Evolutionary conservation across 140 eudicot species (phyloP).

Genomic region (Senecio squalidus): DNA sequence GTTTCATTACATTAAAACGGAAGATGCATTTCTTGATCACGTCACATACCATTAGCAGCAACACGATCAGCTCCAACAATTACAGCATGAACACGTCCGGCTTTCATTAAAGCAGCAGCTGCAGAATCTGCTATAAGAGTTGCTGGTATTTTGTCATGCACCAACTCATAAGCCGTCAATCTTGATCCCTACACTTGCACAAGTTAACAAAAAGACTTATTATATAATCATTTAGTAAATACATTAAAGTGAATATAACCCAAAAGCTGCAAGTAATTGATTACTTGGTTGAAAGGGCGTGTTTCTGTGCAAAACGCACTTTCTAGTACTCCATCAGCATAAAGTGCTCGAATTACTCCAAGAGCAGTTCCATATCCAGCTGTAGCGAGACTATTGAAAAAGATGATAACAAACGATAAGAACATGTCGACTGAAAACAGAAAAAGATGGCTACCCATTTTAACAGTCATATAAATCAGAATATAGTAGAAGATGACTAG

Average conservation of each 20-base stretch:
- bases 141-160: conserved; percentile 87
- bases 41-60: conserved; percentile 94
- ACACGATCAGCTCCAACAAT: conserved; percentile 99
- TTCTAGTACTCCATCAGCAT: conserved; percentile 68
- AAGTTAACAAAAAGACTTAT: background rate
- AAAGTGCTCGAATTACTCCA: conserved; percentile 89
- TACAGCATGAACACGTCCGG: conserved; percentile 67
- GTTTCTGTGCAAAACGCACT: conserved; percentile 97
- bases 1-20: background rate
- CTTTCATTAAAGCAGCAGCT: conserved; percentile 88
- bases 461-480: background rate
- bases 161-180: conserved; percentile 83
- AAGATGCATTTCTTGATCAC: background rate
- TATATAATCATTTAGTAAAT: background rate
- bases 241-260: background rate
- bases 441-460: background rate
- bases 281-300: conserved; percentile 95
- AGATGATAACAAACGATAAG: conserved; percentile 10
- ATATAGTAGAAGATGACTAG: conserved; percentile 1
- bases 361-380: conserved; percentile 99
- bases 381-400: conserved; percentile 70
- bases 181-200: conserved; percentile 69
- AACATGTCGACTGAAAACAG: background rate
- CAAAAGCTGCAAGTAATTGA: conserved; percentile 10
- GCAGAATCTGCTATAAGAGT: conserved; percentile 95